These are phyloP conservation scores for Diddensiella transvaalensis DNA, from an alignment of 805 yeast species.

Conservation along the genomic window DNA sequence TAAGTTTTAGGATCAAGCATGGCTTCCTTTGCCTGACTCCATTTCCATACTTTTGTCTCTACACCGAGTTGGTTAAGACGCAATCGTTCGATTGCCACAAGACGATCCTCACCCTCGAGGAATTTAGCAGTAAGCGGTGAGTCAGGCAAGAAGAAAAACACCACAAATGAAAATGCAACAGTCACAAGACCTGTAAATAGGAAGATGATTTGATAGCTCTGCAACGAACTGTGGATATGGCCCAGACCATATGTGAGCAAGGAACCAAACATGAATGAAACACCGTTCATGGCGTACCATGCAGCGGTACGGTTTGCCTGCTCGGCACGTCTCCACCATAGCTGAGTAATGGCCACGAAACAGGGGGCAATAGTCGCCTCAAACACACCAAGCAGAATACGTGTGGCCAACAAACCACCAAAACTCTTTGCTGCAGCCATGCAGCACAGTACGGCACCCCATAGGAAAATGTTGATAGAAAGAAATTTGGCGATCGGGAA, in stretches of 20 bases:
- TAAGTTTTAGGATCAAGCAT: conserved; percentile 39
- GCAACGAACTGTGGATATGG: conserved; percentile 1
- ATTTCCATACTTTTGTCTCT: conserved; percentile 38
- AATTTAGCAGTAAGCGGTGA: conserved; percentile 44
- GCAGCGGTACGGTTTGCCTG: conserved; percentile 35
- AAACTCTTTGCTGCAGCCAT: conserved; percentile 45
- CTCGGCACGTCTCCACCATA: conserved; percentile 42
- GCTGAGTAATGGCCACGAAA: conserved; percentile 47
- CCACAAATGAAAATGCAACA: conserved; percentile 22
- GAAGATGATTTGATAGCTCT: conserved; percentile 16
- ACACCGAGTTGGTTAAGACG: conserved; percentile 42
- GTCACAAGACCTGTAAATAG: conserved; percentile 14
- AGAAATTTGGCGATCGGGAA: conserved; percentile 54
- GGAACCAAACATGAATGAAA: conserved; percentile 41
- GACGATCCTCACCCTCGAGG: conserved; percentile 41
- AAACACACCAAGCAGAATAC: conserved; percentile 47
- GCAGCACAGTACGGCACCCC: conserved; percentile 56
- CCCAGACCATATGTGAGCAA: conserved; percentile 39
- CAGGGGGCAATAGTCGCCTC: conserved; percentile 51
- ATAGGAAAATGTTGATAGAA: conserved; percentile 45
- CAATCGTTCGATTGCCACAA: conserved; percentile 32
- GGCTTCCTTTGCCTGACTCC: conserved; percentile 43
- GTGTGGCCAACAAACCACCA: conserved; percentile 42
- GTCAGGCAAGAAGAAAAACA: conserved; percentile 39
- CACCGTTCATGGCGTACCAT: conserved; percentile 38